Base-by-base conservation (phyloP, 2,329 filamentous ascomycete genomes). In the Dothiorella sarmentorum region DNA sequence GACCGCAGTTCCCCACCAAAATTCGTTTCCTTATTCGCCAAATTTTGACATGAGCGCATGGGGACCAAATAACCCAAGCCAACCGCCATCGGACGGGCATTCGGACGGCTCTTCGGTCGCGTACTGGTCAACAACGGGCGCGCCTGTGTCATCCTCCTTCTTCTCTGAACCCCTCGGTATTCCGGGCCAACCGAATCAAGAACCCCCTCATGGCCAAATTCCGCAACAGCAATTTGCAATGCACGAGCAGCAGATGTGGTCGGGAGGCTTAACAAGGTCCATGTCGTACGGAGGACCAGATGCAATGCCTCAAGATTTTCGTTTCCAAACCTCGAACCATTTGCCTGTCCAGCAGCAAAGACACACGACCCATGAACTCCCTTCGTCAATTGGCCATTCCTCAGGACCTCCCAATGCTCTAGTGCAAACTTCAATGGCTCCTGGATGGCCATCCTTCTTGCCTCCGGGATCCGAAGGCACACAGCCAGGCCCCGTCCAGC, bases 241-340 rank as follows among this genome's bases (percentile, higher is more conserved):
- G 71, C 71, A n/a, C 69, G 38, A 40, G 7, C 47, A 55, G 9
- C 15, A 17, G 18, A 68, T 24, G 69, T 72, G 67, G 70, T 69
- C 18, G 71, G 71, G 49, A 29, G 49, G 68, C 61, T 18, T 60
- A 63, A 26, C 68, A 67, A 42, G 67, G 66, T 51, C 71, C 72
- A 73, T 75, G 71, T 75, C 72, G 0, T 75, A 73, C 45, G 70
- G 71, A 3, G 70, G 73, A 35, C 73, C 74, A 9, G 72, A 75
- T 55, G 67, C 71, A 2, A 52, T 73, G 13, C 64, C 68, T 10
- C 69, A 69, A 20, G 68, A 73, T 10, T 73, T 69, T 47, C 60
- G 42, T 10, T 59, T 53, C 13, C 57, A 47, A 13, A 43, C 53
- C 10, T 29, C 55, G 4, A 45, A 37, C 13, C 40, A 38, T 17